Base-by-base conservation (phyloP, 2,329 filamentous ascomycete genomes). In the Fusarium domesticum region DNA sequence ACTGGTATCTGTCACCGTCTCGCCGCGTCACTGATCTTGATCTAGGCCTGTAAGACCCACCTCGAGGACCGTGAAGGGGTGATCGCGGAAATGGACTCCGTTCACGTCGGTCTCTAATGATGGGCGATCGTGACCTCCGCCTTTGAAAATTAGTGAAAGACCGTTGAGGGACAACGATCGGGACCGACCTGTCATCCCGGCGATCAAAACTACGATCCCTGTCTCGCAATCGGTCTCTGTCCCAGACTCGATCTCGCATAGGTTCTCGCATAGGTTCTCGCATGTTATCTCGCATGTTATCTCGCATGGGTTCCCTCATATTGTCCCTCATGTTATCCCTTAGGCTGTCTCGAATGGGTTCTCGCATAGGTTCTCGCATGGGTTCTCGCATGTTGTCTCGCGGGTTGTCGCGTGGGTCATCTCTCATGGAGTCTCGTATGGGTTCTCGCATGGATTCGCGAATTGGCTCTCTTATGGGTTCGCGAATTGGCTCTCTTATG, bases 41-140 rank as follows among this genome's bases (percentile, higher is more conserved):
- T 25, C 76, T 73, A n/a, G 70, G 74, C 43, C 78, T 70, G 52
- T 77, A 81, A 3, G 72, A 67, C 42, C 66, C 71, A 31, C 72
- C 68, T 8, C 67, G 60, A 28, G 66, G 47, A 11, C 51, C 61
- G 18, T 56, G 39, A 6, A 59, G 57, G 16, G 64, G 59, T 2
- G 59, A 61, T 39, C 59, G 59, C 17, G 55, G 52, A 5, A 52
- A 54, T 15, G 64, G 64, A n/a, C 47, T 63, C 51, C 65, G 62
- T 6, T 65, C 64, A 18, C 64, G 69, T 19, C 66, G 71, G 47
- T 78, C 75, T 58, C 74, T 67, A 16, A 47, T 34, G 45, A 70
- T 72, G 2, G 78, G 77, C 25, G 78, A 81, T 37, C 78, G 71
- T 18, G 78, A 81, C 54, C 78, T 70, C 50, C 76, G 71, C 62